A percentile compares a stretch with the other conserved stretches of the same genome.
These are phyloP conservation scores for Neonectria neomacrospora DNA, from an alignment of 2,329 filamentous ascomycete genomes.

Conservation along the genomic window DNA sequence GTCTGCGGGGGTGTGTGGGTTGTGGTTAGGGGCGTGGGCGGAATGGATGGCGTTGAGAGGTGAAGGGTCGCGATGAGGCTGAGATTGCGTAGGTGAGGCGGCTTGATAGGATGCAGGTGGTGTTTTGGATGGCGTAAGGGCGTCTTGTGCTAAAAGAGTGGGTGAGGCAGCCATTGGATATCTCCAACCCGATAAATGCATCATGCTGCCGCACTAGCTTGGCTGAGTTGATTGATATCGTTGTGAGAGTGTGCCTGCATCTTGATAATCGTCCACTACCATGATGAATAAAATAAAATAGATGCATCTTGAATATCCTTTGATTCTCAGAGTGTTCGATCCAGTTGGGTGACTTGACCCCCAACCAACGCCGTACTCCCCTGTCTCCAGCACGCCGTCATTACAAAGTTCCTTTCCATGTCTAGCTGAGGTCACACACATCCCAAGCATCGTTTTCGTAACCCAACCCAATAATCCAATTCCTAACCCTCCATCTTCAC, in stretches of 20 bases:
- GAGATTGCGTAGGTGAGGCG: conserved; percentile 2
- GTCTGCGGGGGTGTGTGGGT: not conserved
- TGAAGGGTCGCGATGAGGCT: not conserved
- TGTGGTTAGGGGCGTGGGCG: not conserved
- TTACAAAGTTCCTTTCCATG: not conserved
- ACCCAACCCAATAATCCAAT: not conserved
- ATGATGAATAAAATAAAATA: not conserved
- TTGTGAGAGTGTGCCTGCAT: not conserved
- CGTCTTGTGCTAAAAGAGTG: not conserved
- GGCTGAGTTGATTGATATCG: not conserved
- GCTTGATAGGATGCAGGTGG: not conserved
- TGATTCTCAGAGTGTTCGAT: not conserved
- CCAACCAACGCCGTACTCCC: conserved; percentile 17
- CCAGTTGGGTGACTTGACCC: not conserved
- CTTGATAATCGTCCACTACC: not conserved
- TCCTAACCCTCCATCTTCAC: conserved; percentile 67
- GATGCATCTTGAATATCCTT: not conserved
- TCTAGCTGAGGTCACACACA: conserved; percentile 15
- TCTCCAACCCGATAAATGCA: conserved; percentile 2
- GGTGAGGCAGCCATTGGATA: not conserved
- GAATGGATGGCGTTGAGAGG: too few species aligned
- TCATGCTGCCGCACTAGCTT: not conserved
- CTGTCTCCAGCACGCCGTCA: not conserved
- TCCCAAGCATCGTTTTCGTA: conserved; percentile 30
- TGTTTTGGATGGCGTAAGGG: conserved; percentile 2